These are phyloP conservation scores for Cladorrhinum samala DNA, from an alignment of 495 filamentous ascomycete genomes.

Conservation along the genomic window DNA sequence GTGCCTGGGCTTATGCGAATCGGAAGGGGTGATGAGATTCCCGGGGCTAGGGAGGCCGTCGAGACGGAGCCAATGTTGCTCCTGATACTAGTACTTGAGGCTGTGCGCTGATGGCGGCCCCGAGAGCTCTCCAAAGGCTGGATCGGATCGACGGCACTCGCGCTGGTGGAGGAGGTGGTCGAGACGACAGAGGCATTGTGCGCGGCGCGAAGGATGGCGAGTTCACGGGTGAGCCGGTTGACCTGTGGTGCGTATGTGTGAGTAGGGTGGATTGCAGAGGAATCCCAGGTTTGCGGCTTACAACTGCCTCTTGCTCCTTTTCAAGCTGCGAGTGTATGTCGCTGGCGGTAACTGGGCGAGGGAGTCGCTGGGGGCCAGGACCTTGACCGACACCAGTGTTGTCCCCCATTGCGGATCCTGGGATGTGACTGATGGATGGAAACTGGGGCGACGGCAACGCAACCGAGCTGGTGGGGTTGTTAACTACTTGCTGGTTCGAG, in stretches of 20 bases:
- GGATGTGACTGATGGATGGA: conserved; percentile 30
- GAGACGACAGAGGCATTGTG: conserved; percentile 78
- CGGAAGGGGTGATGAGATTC: conserved; percentile 28
- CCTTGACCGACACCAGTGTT: conserved; percentile 53
- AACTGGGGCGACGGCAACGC: conserved; percentile 14
- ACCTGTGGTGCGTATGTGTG: conserved; percentile 48
- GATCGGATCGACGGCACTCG: conserved; percentile 33
- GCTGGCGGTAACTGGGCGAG: conserved; percentile 75
- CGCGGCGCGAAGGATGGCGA: conserved; percentile 68
- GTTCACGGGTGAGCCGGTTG: conserved; percentile 84
- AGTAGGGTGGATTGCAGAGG: neutral
- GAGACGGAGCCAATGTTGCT: conserved; percentile 39
- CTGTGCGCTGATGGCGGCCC: conserved; percentile 39
- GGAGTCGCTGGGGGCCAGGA: conserved; percentile 71
- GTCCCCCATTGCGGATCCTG: conserved; percentile 44
- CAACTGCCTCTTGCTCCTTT: conserved; percentile 92
- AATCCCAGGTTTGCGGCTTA: conserved; percentile 36
- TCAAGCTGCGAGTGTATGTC: conserved; percentile 83
- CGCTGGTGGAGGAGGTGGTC: conserved; percentile 63
- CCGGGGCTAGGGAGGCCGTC: conserved; percentile 23
- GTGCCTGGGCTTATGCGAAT: conserved; percentile 24
- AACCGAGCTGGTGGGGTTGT: conserved; percentile 38
- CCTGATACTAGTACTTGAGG: conserved; percentile 48
- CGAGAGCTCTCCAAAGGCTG: conserved; percentile 27
- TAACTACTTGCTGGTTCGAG: conserved; percentile 47